phyloP scores from a whole-genome alignment of 768 basidiomycete species.

The Agaricus subrufescens region DNA sequence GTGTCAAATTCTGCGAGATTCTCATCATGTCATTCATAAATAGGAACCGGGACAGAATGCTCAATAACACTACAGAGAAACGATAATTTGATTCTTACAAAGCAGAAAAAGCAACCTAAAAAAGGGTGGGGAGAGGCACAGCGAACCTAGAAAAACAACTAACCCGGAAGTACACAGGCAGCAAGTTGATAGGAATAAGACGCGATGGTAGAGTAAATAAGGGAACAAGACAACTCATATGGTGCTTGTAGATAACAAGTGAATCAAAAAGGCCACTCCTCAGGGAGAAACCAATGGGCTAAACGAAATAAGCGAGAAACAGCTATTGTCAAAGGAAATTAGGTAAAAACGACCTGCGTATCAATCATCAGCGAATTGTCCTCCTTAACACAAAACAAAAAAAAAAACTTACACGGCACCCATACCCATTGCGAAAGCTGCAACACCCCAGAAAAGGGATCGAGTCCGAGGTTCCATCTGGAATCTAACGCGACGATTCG shows the following conservation, averaged over 20 bases:
- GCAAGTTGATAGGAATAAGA: conserved; percentile 10
- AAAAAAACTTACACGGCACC: conserved; percentile 67
- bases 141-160: conserved; percentile 4
- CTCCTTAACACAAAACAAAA: background rate
- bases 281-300: conserved; percentile 11
- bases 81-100: conserved; percentile 1
- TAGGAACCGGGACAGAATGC: too few species aligned
- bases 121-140: background rate
- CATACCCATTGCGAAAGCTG: conserved; percentile 80
- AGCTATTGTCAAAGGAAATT: conserved; percentile 44
- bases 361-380: conserved; percentile 4
- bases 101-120: background rate
- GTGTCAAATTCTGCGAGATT: too few species aligned
- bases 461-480: conserved; percentile 63
- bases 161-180: conserved; percentile 8
- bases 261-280: conserved; percentile 12
- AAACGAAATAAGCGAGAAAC: conserved; percentile 13
- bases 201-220: conserved; percentile 3
- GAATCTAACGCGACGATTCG: conserved; percentile 63
- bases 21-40: too few species aligned
- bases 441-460: conserved; percentile 77
- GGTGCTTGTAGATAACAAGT: background rate
- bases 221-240: background rate
- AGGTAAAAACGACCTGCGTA: conserved; percentile 51
- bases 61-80: background rate